Evolutionary conservation across 257 asterid genomes (phyloP), one percentile per base, ranked within the genome.

Genomic region (Galeopsis tetrahit): DNA sequence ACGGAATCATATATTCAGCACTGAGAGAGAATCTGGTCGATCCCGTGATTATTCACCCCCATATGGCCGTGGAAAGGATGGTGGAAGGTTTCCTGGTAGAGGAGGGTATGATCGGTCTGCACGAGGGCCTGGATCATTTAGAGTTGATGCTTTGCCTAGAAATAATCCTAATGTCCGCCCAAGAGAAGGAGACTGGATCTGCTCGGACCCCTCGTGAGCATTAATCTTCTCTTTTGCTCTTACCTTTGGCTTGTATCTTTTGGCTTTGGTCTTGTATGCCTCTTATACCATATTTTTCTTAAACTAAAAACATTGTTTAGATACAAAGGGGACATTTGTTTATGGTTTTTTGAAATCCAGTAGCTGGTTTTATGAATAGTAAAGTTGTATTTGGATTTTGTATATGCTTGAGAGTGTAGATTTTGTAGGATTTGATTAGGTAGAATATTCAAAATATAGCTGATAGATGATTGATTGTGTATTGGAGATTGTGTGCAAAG

Each of bases 131-230:
- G 88, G 90, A 61, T 78, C 90, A 66, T 70, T 82, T 49, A 82
- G 89, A 79, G 80, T 71, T 36, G 94, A 88, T 61, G 88, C 83
- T 79, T 65, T 73, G 70, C 81, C 88, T 68, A 81, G 94, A 77
- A 86, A 89, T 76, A 91, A 89, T 76, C 97, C 98, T 57, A 90
- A 90, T 78, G 97, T 93, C 43, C 92, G 78, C 17, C 97, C 96
- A 6, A 87, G 97, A 77, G 97, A 90, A 53, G 97, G 98, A 63
- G 98, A 93, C 72, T 91, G 98, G 98, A 64, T 86, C 68, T 93
- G 98, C 88, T 66, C 92, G 4, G 96, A 93, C 74, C 96, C 96
- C 64, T 57, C 69, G 97, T 93, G 84, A 80, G 98, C 83, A 7
- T 46, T 63, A 5, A 38, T 63, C 56, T 58, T 63, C 42, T 68